These are phyloP conservation scores for Phytophthora aleatoria DNA, from an alignment of 352 stramenopile genomes.

Conservation along the genomic window DNA sequence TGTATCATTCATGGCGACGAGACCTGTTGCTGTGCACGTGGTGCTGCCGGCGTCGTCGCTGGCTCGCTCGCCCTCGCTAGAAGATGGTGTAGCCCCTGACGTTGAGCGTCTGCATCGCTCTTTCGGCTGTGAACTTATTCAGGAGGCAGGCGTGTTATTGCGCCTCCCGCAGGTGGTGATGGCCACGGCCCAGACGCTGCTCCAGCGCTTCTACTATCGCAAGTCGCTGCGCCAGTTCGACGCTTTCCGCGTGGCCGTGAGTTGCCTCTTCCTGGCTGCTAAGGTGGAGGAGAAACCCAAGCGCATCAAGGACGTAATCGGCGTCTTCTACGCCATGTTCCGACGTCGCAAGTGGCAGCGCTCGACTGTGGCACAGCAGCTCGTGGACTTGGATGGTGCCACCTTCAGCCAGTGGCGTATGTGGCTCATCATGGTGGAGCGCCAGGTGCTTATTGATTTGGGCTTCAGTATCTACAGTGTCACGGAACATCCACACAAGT, in stretches of 20 bases:
- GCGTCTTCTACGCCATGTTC: conserved; percentile 91
- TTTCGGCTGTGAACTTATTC: conserved; percentile 91
- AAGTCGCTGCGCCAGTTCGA: conserved; percentile 88
- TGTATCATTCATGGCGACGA: conserved; percentile 20
- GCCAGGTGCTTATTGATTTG: conserved; percentile 92
- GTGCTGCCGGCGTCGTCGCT: conserved; percentile 52
- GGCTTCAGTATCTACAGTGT: conserved; percentile 93
- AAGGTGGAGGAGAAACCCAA: conserved; percentile 91
- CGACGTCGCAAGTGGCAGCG: conserved; percentile 65
- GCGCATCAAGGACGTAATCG: conserved; percentile 80
- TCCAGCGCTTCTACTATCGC: conserved; percentile 92
- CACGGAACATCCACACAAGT: conserved; percentile 94
- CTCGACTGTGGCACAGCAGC: conserved; percentile 51
- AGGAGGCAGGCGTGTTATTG: conserved; percentile 88
- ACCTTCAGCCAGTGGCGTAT: conserved; percentile 78
- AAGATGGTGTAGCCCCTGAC: conserved; percentile 40
- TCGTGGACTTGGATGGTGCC: conserved; percentile 68
- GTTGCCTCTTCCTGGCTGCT: conserved; percentile 87
- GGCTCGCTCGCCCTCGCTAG: conserved; percentile 50
- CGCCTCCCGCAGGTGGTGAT: conserved; percentile 89
- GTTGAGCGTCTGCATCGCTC: conserved; percentile 70
- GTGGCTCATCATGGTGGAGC: conserved; percentile 89
- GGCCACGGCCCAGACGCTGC: conserved; percentile 90
- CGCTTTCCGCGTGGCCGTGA: conserved; percentile 88
- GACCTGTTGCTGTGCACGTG: conserved; percentile 42